Evolutionary conservation across 768 basidiomycete genomes (phyloP), one percentile per base, ranked within the genome.

Genomic region (Trichaptum fuscoviolaceum): DNA sequence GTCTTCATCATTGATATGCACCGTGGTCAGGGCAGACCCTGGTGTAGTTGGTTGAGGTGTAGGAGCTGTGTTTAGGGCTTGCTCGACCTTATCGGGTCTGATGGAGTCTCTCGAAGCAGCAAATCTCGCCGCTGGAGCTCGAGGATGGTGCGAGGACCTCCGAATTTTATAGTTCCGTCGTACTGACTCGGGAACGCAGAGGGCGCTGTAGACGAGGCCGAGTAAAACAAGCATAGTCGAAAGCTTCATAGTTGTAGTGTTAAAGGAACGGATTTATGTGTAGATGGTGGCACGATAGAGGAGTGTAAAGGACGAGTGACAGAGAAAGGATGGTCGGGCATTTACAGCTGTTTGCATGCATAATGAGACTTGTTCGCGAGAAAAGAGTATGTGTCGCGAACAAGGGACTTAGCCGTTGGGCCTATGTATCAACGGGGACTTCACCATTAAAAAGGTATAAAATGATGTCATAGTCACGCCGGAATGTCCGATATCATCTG

Each of bases 21-120:
- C 76, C 0, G 79, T 82, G 6, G 78, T 81, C 26, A 70, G 67
- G 7, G 68, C 7, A 0, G 76, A 77, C 1, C 77, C 65, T 0
- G 68, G 65, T 1, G 78, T 80, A 0, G 80, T 81, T 2, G 81
- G 80, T 59, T 75, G 73, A 2, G 81, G 81, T 1, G 81, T 82
- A 0, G 81, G 81, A 7, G 64, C 42, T 20, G 20, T 52, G 20
- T 52, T 52, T 12, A 52, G 20, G 12, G 42, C 42, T 52, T 52
- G 12, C 42, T 52, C 10, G 42, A 52, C 42, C 42, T 52, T 52
- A 20, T 20, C 20, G 42, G 42, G 15, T 12, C 15, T 4, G 42
- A 15, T 52, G 2, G 42, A 52, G 42, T 12, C 15, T 52, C 15
- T 52, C 42, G 42, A 15, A 52, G 42, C 20, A 20, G 20, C 42